phyloP scores from a whole-genome alignment of 2,329 filamentous ascomycete species.

The Alternaria conjuncta region DNA sequence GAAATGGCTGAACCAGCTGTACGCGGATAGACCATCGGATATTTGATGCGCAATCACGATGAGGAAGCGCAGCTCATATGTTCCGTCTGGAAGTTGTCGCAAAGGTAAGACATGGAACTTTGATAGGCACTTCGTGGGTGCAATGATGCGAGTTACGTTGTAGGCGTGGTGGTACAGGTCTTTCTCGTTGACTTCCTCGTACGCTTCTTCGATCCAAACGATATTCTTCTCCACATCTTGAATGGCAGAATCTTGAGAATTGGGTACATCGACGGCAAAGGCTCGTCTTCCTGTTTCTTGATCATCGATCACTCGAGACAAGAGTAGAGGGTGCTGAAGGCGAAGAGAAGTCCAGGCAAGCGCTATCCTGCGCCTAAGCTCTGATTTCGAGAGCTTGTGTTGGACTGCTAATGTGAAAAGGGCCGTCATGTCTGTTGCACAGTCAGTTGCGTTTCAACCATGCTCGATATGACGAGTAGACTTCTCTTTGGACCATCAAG shows the following conservation, averaged over 20 bases:
- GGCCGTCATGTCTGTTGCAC: constrained; percentile 48
- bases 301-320: constrained; percentile 37
- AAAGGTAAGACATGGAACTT: constrained; percentile 51
- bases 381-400: constrained; percentile 35
- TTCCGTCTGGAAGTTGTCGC: constrained; percentile 26
- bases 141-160: constrained; percentile 51
- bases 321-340: constrained; percentile 49
- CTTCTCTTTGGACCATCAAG: not conserved
- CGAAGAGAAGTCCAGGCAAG: constrained; percentile 51
- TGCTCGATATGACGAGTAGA: not conserved
- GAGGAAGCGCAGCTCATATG: constrained; percentile 43
- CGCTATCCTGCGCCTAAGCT: constrained; percentile 44
- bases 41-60: constrained; percentile 54
- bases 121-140: constrained; percentile 46
- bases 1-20: constrained; percentile 53
- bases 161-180: constrained; percentile 53
- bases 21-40: constrained; percentile 53
- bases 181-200: constrained; percentile 38
- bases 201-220: constrained; percentile 50
- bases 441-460: not conserved
- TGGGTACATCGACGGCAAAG: constrained; percentile 47
- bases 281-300: constrained; percentile 16
- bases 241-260: constrained; percentile 37
- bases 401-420: constrained; percentile 46
- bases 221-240: constrained; percentile 36